phyloP scores from a whole-genome alignment of 2,329 filamentous ascomycete species.

The Colletotrichum higginsianum region DNA sequence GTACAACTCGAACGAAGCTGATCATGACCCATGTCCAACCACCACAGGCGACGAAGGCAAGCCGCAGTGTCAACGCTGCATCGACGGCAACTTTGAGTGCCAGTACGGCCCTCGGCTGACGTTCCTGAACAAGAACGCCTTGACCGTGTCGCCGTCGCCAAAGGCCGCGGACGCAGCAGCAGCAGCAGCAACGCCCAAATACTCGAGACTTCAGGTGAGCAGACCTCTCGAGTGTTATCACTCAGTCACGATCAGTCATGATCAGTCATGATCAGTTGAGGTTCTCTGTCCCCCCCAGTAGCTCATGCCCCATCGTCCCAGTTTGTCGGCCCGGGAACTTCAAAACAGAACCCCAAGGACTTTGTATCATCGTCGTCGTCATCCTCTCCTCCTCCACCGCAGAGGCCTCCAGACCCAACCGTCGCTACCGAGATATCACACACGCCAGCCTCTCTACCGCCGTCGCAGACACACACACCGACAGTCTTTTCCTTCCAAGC shows the following conservation, averaged over 20 bases:
- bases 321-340: constrained; percentile 32
- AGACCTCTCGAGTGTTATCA: neutral
- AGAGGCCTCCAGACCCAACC: neutral
- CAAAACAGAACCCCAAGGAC: constrained; percentile 6
- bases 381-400: neutral
- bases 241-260: too few species aligned
- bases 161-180: constrained; percentile 15
- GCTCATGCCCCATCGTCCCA: constrained; percentile 5
- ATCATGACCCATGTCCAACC: neutral
- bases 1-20: neutral
- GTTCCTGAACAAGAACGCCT: constrained; percentile 64
- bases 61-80: constrained; percentile 64
- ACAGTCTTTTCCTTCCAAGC: constrained; percentile 17
- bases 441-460: neutral
- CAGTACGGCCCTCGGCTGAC: constrained; percentile 63
- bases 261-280: too few species aligned
- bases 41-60: constrained; percentile 65
- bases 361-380: neutral
- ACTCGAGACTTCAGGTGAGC: constrained; percentile 43
- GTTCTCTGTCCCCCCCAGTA: too few species aligned
- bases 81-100: constrained; percentile 62
- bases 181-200: constrained; percentile 26
- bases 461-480: constrained; percentile 2
- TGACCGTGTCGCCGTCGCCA: constrained; percentile 51
- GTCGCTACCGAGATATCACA: neutral